Evolutionary conservation across 129 eudicot genomes (phyloP), one percentile per base, ranked within the genome.

Genomic region (Oenanthe sinensis): DNA sequence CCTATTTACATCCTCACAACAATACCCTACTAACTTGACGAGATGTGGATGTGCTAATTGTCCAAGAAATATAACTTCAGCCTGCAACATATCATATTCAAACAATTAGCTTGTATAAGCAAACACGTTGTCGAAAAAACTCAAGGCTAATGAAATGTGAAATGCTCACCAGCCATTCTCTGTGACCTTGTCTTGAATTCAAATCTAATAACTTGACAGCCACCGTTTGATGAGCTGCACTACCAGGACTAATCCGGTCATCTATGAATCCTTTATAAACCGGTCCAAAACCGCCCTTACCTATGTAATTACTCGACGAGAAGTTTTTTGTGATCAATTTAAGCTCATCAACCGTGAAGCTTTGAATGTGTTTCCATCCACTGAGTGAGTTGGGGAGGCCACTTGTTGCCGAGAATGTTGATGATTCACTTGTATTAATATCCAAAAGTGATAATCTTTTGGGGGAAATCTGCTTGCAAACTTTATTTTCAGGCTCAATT

Each of bases 41-140:
- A 93, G 88, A 80, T 91, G 89, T n/a, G 97, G 97, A 82, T 93
- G 98, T 89, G 92, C 90, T 85, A 93, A 73, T 83, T 93, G 98
- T 71, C 98, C 98, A 55, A 93, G 87, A 70, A 91, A 89, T 7
- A 93, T 89, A 48, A 93, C 96, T 85, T 93, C 98, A 52, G 97
- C 85, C 98, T 93, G 68, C 33, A 60, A 75, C 30, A 75, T 6
- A 36, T 33, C 46, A 44, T 71, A 4, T 7, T 74, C n/a, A 28
- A 54, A 50, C 26, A 68, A 26, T 33, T 33, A 33, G 3, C n/a
- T n/a, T n/a, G n/a, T n/a, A 33, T 19, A 4, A 70, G 8, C 19
- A 33, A 2, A 33, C n/a, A n/a, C 75, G 40, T 60, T 10, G 1
- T 2, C 36, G 0, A 63, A 22, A 39, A n/a, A n/a, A n/a, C n/a